phyloP scores from a whole-genome alignment of 225 moss, liverwort and hornwort species.

The Marchantia paleacea region DNA sequence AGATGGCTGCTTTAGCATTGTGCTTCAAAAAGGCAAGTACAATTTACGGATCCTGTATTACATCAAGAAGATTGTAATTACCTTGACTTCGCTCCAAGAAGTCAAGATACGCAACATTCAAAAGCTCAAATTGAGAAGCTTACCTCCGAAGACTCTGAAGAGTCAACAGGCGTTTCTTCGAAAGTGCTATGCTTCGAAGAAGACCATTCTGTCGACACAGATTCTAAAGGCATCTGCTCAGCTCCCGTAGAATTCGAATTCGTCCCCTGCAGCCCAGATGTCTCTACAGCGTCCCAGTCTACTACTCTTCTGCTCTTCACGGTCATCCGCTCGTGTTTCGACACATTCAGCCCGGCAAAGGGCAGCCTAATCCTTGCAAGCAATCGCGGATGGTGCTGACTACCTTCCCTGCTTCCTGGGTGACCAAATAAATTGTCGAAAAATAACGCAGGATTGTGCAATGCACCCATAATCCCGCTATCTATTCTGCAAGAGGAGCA shows the following conservation, averaged over 20 bases:
- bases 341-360: constrained; percentile 37
- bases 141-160: constrained; percentile 26
- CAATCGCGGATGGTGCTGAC: not conserved
- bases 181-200: not conserved
- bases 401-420: constrained; percentile 3
- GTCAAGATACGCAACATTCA: too few species aligned
- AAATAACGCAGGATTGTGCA: constrained; percentile 30
- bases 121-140: not conserved
- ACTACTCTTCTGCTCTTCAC: constrained; percentile 23
- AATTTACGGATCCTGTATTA: constrained; percentile 7
- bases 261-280: constrained; percentile 24
- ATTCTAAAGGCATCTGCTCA: not conserved
- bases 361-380: constrained; percentile 28
- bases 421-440: constrained; percentile 28
- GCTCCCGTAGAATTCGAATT: constrained; percentile 1
- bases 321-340: constrained; percentile 22
- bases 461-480: constrained; percentile 24
- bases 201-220: not conserved
- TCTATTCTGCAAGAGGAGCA: constrained; percentile 14
- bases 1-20: constrained; percentile 15
- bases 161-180: not conserved
- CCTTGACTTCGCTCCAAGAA: too few species aligned
- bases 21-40: constrained; percentile 9
- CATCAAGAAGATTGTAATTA: constrained; percentile 2
- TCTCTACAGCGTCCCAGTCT: constrained; percentile 18